Evolutionary conservation across 208 protist genomes (phyloP), one percentile per base, ranked within the genome.

Genomic region (Leishmania aethiopica): DNA sequence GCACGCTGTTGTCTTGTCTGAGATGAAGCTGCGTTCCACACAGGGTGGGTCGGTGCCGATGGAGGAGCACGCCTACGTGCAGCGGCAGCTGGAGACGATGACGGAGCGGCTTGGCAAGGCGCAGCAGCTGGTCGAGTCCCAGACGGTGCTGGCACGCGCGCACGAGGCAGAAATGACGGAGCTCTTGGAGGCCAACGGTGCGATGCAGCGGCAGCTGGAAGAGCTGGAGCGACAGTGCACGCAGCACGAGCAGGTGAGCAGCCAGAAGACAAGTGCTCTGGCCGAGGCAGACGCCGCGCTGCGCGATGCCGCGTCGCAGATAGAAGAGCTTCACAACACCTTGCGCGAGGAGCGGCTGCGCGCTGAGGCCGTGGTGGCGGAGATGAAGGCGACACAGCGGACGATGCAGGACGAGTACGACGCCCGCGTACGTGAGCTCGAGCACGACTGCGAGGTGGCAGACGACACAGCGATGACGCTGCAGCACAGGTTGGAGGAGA

Each of bases 131-230:
- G 78, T 93, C 3, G 85, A 89, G 78, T 78, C 88, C 15, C 93
- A 94, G 86, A 91, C 89, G 32, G 75, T 81, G 25, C 76, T 93
- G 28, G 86, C 84, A 1, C 88, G 89, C 5, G 88, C 88, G 42
- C 88, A 93, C 71, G 93, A 96, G 79, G 79, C 75, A 28, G 86
- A 86, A 60, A 93, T 96, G 88, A 81, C 86, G 72, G 77, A 81
- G 59, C 59, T 94, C 71, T 72, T 92, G 70, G 79, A 89, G 22
- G 86, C 82, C 47, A 91, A 92, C 84, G 84, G 85, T 25, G 72
- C 67, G 35, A 84, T 94, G 75, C 80, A 87, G 71, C 86, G 82
- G 60, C 79, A 86, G 28, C 75, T 92, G 32, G 83, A 84, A 28
- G 86, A 84, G 37, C 86, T 95, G 15, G 79, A 76, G 19, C 62